Conservation (phyloP, 1,139 yeast genomes). For the Candida glucosophila region DNA sequence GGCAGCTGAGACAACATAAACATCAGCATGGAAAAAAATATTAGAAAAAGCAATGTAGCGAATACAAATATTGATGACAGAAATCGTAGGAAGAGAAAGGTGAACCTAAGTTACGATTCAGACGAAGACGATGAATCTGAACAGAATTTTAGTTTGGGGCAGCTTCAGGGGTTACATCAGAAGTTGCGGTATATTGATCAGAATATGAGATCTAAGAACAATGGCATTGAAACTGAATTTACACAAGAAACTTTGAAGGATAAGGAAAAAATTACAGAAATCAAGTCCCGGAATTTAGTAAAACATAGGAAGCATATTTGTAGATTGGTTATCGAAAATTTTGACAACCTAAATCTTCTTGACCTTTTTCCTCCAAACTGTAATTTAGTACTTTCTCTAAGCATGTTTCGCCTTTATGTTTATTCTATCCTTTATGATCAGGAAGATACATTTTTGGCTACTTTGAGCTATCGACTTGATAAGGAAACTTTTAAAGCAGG, state of each 20-base stretch:
- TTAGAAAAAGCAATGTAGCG: not conserved
- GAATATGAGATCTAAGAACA: not conserved
- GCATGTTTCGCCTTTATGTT: slow-evolving; percentile 5
- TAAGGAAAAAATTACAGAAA: not conserved
- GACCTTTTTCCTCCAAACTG: slow-evolving; percentile 1
- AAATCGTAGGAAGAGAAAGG: not conserved
- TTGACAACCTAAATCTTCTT: slow-evolving; percentile 3
- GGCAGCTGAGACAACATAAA: no score
- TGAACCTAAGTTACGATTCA: slow-evolving; percentile 1
- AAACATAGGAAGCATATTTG: no score
- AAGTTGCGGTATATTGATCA: slow-evolving; percentile 1
- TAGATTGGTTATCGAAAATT: slow-evolving; percentile 5
- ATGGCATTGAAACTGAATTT: not conserved
- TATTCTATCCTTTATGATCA: slow-evolving; percentile 5
- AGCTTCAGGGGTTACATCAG: not conserved
- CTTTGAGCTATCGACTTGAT: not conserved
- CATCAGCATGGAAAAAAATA: not conserved
- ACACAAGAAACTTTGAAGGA: not conserved
- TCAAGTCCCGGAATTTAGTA: no score
- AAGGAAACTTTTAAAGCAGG: slow-evolving; percentile 1
- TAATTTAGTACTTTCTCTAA: not conserved
- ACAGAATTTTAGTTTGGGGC: slow-evolving; percentile 1
- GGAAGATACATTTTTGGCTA: slow-evolving; percentile 3
- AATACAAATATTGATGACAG: not conserved
- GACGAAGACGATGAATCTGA: slow-evolving; percentile 1